Percentiles rank a stretch among this genome's conserved stretches.
Evolutionary conservation across 305 asterid genomes (phyloP).

Genomic region (Solanum chacoense): DNA sequence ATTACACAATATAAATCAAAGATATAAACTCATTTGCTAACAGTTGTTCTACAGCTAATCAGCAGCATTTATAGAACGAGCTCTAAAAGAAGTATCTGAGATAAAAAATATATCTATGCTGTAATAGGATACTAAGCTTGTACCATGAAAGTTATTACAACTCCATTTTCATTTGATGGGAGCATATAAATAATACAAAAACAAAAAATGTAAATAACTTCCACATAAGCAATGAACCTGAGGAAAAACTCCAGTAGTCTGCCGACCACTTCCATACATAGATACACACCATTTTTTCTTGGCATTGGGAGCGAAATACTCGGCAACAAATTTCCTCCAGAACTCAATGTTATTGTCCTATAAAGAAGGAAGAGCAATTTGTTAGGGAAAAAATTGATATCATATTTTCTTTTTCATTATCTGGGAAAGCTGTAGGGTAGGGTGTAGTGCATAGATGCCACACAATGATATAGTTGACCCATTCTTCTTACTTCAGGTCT

Average conservation of each 20-base stretch:
- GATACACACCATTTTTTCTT: slow-evolving; percentile 84
- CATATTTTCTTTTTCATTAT: background rate
- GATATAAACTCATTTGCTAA: background rate
- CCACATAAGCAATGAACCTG: slow-evolving; percentile 40
- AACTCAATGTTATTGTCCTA: slow-evolving; percentile 77
- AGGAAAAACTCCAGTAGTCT: slow-evolving; percentile 63
- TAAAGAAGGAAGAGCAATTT: background rate
- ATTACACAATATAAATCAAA: background rate
- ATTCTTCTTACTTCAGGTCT: slow-evolving; percentile 52
- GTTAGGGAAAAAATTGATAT: background rate
- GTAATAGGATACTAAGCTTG: background rate
- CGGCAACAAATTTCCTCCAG: slow-evolving; percentile 72
- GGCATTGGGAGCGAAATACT: slow-evolving; percentile 65
- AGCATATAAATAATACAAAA: background rate
- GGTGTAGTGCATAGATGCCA: background rate
- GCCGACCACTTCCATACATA: slow-evolving; percentile 74
- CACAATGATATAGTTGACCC: background rate
- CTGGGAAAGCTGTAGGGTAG: background rate
- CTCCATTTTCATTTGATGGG: background rate
- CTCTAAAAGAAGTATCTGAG: background rate
- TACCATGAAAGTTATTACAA: background rate
- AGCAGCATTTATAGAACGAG: background rate
- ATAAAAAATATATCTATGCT: background rate
- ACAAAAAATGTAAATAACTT: background rate
- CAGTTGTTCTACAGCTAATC: background rate